Evolutionary conservation across 257 asterid species (phyloP).

Genomic region (Striga asiatica): DNA sequence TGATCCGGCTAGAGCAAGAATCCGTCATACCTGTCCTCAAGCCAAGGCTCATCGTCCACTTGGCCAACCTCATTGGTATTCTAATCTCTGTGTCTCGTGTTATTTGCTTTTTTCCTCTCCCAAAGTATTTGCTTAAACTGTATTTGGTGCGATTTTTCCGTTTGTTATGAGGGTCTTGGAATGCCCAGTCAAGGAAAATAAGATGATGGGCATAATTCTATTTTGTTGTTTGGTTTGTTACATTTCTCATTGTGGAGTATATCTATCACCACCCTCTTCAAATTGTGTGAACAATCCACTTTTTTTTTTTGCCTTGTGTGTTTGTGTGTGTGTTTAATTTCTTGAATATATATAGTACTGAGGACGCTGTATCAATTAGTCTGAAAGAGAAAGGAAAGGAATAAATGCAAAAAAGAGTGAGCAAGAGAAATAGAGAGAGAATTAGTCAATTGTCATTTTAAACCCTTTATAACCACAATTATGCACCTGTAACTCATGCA

Average conservation of each 20-base stretch:
- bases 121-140: neutral
- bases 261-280: neutral
- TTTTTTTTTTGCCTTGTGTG: neutral
- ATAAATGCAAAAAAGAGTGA: neutral
- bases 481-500: slow-evolving; percentile 19
- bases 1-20: slow-evolving; percentile 87
- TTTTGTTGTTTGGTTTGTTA: neutral
- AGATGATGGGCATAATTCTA: neutral
- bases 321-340: neutral
- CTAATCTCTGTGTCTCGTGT: neutral
- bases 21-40: slow-evolving; percentile 88
- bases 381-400: neutral
- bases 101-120: neutral
- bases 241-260: neutral
- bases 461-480: neutral
- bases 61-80: slow-evolving; percentile 83
- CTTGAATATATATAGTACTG: neutral
- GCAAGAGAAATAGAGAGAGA: neutral
- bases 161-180: neutral
- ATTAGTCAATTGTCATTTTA: neutral
- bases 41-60: slow-evolving; percentile 84
- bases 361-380: slow-evolving; percentile 3
- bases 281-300: neutral
- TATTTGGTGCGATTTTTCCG: neutral
- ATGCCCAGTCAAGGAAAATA: neutral